These are phyloP conservation scores for Ceratocystis variospora DNA, from an alignment of 2,329 filamentous ascomycete species.

Conservation along the genomic window DNA sequence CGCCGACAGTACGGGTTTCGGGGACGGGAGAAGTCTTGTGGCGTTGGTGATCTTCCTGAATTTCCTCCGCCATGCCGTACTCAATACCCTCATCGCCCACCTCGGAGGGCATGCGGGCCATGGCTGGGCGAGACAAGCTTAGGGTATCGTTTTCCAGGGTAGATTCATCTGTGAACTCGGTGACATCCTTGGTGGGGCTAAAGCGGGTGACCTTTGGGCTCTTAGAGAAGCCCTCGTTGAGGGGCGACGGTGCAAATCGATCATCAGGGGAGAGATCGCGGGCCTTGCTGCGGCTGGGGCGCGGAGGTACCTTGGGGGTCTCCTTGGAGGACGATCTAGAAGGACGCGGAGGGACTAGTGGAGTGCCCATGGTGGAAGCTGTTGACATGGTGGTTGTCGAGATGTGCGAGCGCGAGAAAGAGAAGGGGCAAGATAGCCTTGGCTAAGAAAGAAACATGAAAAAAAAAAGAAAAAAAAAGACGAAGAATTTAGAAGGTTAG, in stretches of 20 bases:
- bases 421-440: conserved; percentile 19
- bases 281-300: conserved; percentile 56
- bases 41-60: conserved; percentile 29
- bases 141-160: conserved; percentile 23
- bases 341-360: conserved; percentile 45
- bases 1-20: conserved; percentile 64
- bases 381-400: conserved; percentile 30
- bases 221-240: conserved; percentile 56
- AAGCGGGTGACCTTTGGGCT: conserved; percentile 29
- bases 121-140: conserved; percentile 50
- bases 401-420: conserved; percentile 19
- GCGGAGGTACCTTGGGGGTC: conserved; percentile 60
- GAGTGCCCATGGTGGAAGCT: conserved; percentile 37
- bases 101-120: conserved; percentile 61
- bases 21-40: conserved; percentile 37
- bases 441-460: not conserved
- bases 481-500: conserved; percentile 17
- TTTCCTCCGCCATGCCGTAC: conserved; percentile 52
- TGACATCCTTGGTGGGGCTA: conserved; percentile 27
- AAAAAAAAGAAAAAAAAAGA: conserved; percentile 9
- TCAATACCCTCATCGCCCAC: conserved; percentile 83
- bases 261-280: conserved; percentile 67
- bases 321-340: conserved; percentile 28
- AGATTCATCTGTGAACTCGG: conserved; percentile 13
- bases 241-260: conserved; percentile 70